Conservation (phyloP, 352 stramenopile genomes). For the Peronosclerospora sorghi region DNA sequence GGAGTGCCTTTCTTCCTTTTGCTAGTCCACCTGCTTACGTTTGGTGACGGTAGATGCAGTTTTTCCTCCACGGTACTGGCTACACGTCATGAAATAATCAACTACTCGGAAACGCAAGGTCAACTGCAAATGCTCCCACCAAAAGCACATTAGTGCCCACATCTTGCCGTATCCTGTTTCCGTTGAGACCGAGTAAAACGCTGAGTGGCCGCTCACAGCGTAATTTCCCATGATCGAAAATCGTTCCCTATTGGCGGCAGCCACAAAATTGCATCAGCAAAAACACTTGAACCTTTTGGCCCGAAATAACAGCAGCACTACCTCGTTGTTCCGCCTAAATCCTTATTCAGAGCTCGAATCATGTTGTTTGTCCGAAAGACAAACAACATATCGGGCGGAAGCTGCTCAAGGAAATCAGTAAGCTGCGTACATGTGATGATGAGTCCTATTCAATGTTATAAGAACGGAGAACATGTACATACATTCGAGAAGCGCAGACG, state of each 20-base stretch:
- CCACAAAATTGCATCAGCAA: constrained; percentile 1
- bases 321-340: constrained; percentile 66
- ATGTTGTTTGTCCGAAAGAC: constrained; percentile 88
- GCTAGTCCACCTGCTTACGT: constrained; percentile 26
- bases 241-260: constrained; percentile 31
- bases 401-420: constrained; percentile 69
- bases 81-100: constrained; percentile 35
- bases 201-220: constrained; percentile 47
- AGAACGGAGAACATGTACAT: constrained; percentile 7
- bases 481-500: constrained; percentile 55
- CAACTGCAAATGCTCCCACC: constrained; percentile 58
- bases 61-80: constrained; percentile 29
- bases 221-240: constrained; percentile 72
- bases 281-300: not conserved
- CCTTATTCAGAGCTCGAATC: constrained; percentile 84
- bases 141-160: constrained; percentile 29
- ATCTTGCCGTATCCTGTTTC: constrained; percentile 2
- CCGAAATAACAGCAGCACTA: constrained; percentile 6
- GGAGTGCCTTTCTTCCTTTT: no score
- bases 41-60: constrained; percentile 11
- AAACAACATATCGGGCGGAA: constrained; percentile 87
- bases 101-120: constrained; percentile 44
- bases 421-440: constrained; percentile 26
- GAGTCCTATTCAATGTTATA: not conserved
- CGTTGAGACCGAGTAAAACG: constrained; percentile 21